Conservation (phyloP, 306 rosid genomes). For the Macrotyloma uniflorum region DNA sequence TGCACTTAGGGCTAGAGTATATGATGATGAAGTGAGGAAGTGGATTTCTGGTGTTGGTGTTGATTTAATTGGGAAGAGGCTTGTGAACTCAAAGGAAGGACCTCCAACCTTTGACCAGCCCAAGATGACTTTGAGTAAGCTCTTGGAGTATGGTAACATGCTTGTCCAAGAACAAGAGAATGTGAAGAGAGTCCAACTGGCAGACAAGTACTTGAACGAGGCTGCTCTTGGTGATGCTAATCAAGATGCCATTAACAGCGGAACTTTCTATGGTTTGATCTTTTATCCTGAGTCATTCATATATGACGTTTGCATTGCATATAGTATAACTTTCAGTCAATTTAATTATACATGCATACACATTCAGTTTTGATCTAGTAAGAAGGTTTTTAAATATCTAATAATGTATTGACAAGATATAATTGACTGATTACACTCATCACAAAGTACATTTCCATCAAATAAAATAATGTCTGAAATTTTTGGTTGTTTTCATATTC, state of each 20-base stretch:
- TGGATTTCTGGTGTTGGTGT: slow-evolving; percentile 64
- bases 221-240: slow-evolving; percentile 89
- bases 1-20: slow-evolving; percentile 73
- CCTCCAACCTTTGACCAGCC: slow-evolving; percentile 78
- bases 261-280: slow-evolving; percentile 66
- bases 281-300: slow-evolving; percentile 24
- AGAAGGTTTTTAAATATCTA: neutral
- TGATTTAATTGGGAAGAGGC: slow-evolving; percentile 55
- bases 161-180: slow-evolving; percentile 80
- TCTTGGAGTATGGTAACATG: slow-evolving; percentile 74
- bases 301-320: slow-evolving; percentile 48
- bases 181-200: slow-evolving; percentile 80
- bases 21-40: slow-evolving; percentile 79
- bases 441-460: neutral
- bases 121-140: slow-evolving; percentile 56
- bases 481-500: neutral
- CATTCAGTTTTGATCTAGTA: neutral
- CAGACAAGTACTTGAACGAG: slow-evolving; percentile 70
- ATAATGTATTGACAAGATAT: neutral
- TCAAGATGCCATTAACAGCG: slow-evolving; percentile 56
- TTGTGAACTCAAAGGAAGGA: slow-evolving; percentile 81
- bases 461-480: neutral
- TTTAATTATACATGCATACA: neutral
- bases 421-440: neutral
- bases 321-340: neutral